These are phyloP conservation scores for Favolaschia claudopus DNA, from an alignment of 768 basidiomycete genomes.

Conservation along the genomic window DNA sequence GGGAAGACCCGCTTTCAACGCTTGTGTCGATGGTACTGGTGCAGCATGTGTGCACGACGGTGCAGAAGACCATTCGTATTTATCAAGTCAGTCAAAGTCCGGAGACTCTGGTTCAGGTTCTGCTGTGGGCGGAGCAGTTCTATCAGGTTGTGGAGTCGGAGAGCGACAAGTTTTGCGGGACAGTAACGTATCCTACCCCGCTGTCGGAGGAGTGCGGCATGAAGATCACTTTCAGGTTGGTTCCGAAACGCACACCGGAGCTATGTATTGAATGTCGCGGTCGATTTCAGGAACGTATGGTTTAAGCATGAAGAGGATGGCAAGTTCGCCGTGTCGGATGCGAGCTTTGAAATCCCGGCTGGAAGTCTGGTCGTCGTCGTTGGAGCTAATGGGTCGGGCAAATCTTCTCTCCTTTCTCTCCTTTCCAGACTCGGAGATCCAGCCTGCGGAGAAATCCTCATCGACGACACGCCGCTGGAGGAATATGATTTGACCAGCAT, in stretches of 20 bases:
- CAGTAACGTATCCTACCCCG: constrained; percentile 2
- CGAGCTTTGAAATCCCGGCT: constrained; percentile 38
- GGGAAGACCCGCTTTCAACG: constrained; percentile 30
- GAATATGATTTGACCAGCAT: constrained; percentile 41
- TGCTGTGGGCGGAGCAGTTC: constrained; percentile 10
- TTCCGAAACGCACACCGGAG: no score
- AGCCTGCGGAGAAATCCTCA: constrained; percentile 44
- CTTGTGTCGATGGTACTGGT: constrained; percentile 37
- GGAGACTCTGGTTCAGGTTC: constrained; percentile 4
- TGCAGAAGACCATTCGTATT: constrained; percentile 16
- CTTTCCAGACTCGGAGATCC: constrained; percentile 43
- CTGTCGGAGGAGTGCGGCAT: constrained; percentile 2
- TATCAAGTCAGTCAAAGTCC: constrained; percentile 5
- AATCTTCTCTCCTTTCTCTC: constrained; percentile 52
- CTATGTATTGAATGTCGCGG: no score
- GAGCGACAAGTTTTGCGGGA: not conserved
- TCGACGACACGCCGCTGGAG: constrained; percentile 47
- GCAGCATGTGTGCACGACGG: constrained; percentile 29
- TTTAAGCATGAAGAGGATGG: not conserved
- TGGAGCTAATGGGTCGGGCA: constrained; percentile 38
- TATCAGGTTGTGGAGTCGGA: constrained; percentile 12
- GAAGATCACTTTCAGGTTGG: constrained; percentile 23
- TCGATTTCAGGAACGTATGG: constrained; percentile 12
- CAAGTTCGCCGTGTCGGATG: constrained; percentile 24
- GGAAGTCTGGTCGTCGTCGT: constrained; percentile 45